A percentile compares a stretch with the other conserved stretches of the same genome.
These are phyloP conservation scores for Leccinum disarticulatum DNA, from an alignment of 768 basidiomycete genomes.

Conservation along the genomic window DNA sequence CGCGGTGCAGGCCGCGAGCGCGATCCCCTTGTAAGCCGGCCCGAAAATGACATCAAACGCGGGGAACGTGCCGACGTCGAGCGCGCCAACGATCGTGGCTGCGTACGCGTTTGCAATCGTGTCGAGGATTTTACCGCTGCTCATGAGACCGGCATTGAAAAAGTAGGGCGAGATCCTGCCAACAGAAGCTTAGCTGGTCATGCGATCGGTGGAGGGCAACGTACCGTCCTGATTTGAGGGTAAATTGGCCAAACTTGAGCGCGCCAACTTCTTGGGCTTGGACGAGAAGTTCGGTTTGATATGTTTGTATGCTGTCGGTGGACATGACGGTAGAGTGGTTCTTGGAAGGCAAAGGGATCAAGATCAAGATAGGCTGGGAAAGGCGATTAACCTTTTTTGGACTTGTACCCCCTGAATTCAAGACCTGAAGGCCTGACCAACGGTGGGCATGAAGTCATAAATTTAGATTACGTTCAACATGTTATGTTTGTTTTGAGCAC, in stretches of 20 bases:
- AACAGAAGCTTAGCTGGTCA: neutral
- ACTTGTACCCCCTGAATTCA: too few species aligned
- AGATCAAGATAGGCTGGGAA: neutral
- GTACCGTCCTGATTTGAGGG: conserved; percentile 92
- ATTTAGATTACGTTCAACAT: too few species aligned
- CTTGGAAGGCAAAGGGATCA: neutral
- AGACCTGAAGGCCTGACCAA: neutral
- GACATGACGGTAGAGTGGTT: conserved; percentile 17
- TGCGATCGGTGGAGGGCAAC: conserved; percentile 20
- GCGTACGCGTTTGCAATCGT: conserved; percentile 83
- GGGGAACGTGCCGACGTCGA: conserved; percentile 31
- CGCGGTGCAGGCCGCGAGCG: conserved; percentile 84
- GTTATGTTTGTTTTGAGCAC: too few species aligned
- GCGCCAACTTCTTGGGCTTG: conserved; percentile 69
- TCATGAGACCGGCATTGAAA: conserved; percentile 91
- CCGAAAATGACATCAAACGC: conserved; percentile 87
- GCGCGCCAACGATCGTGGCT: conserved; percentile 62
- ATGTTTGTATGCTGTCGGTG: conserved; percentile 37
- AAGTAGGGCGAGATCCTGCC: conserved; percentile 89
- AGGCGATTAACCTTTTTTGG: conserved; percentile 10
- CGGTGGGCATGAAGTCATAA: neutral
- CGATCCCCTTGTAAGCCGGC: conserved; percentile 97
- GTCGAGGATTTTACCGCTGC: conserved; percentile 77
- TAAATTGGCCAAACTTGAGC: conserved; percentile 89
- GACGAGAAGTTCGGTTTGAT: conserved; percentile 67